Evolutionary conservation across 129 eudicot genomes (phyloP), one percentile per base, ranked within the genome.

Genomic region (Saussurea involucrata): DNA sequence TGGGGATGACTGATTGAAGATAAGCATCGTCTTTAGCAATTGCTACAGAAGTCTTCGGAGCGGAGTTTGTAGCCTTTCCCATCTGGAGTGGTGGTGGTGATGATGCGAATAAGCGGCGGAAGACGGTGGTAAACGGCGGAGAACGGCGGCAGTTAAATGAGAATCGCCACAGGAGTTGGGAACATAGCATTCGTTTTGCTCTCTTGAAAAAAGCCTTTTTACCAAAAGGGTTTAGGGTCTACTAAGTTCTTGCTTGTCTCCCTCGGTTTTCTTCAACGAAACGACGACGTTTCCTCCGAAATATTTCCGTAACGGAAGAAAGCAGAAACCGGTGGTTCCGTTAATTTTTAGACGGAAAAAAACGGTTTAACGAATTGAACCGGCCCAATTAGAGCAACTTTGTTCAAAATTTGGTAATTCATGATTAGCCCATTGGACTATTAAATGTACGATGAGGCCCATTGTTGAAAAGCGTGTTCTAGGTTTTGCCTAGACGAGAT

Each of bases 11-110:
- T 1, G 81, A 4, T 0, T 83, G 22, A 63, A 90, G 92, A 81
- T 90, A 93, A 2, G 79, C 83, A 8, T 89, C 97, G 77, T 91
- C 90, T 63, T 87, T 90, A 72, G 84, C 65, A 12, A 85, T 78
- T 0, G 86, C 57, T 4, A 64, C 25, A 44, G 81, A 65, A 55
- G 87, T 61, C 80, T 78, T 75, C 11, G 81, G 13, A 15, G 36
- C 67, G 53, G 87, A 42, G 46, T 72, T 80, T 6, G 83, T 49
- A 4, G 80, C 82, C 66, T 85, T 85, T 0, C 83, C 88, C 92
- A 85, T 83, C 5, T 69, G 8, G 25, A 53, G 49, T n/a, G n/a
- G n/a, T 5, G 71, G 53, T 31, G 68, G 69, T 2, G 80, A 27
- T 20, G 37, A 4, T 0, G 74, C 2, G 55, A 46, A 53, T 3